phyloP scores from a whole-genome alignment of 1,284 basidiomycete species.

The Ceratobasidium sp. region DNA sequence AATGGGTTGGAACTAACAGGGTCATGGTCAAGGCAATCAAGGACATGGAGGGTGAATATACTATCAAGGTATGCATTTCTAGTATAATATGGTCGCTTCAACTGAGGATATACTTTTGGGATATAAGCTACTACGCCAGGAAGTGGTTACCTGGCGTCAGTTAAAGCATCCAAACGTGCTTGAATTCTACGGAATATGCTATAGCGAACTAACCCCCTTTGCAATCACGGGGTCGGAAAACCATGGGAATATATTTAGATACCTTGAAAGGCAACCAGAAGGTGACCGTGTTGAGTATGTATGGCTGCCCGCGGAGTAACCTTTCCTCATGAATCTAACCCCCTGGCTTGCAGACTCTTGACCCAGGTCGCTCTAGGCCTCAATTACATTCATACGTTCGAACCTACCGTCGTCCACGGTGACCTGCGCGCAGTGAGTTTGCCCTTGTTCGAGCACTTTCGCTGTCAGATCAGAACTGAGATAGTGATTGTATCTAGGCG shows the following conservation, averaged over 20 bases:
- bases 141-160: neutral
- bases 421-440: slow-evolving; percentile 34
- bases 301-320: neutral
- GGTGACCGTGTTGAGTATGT: neutral
- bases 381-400: slow-evolving; percentile 6
- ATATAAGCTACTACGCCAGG: neutral
- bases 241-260: neutral
- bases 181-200: neutral
- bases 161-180: neutral
- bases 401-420: slow-evolving; percentile 23
- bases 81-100: neutral
- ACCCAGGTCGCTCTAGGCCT: slow-evolving; percentile 32
- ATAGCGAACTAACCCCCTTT: neutral
- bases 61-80: neutral
- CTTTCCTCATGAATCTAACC: neutral
- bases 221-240: neutral
- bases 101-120: neutral
- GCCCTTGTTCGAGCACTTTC: neutral
- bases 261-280: neutral
- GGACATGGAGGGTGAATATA: neutral
- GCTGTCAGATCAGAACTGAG: neutral
- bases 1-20: slow-evolving; percentile 27
- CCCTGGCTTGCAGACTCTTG: neutral
- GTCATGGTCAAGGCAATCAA: slow-evolving; percentile 25
- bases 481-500: neutral